These are phyloP conservation scores for Gamsiella multidivaricata DNA, from an alignment of 192 early-diverging fungal genomes.

Conservation along the genomic window DNA sequence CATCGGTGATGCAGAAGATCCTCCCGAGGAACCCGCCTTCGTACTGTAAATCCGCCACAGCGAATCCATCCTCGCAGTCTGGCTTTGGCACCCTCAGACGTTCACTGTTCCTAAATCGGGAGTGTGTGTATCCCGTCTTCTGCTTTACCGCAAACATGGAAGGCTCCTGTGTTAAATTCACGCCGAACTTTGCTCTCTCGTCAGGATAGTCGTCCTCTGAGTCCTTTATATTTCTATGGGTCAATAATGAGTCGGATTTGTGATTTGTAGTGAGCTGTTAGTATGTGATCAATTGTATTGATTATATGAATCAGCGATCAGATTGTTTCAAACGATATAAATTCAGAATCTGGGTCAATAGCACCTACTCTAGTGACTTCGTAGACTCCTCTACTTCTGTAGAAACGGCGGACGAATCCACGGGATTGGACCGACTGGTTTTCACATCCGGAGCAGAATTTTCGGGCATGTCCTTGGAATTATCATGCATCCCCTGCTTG, in stretches of 20 bases:
- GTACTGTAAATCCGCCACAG: constrained; percentile 58
- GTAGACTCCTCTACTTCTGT: too few relatives aligned
- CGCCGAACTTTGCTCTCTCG: constrained; percentile 41
- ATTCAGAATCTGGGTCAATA: too few relatives aligned
- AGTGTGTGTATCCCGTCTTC: constrained; percentile 67
- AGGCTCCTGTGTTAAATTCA: constrained; percentile 51
- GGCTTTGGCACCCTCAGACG: constrained; percentile 60
- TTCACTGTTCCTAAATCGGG: constrained; percentile 59
- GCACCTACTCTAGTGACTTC: too few relatives aligned
- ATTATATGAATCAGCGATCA: too few relatives aligned
- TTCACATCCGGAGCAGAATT: too few relatives aligned
- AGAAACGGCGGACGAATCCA: too few relatives aligned
- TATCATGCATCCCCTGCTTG: too few relatives aligned
- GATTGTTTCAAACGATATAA: too few relatives aligned
- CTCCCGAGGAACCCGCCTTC: constrained; percentile 54
- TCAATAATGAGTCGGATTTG: not conserved
- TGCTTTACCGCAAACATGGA: constrained; percentile 65
- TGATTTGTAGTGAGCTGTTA: too few relatives aligned
- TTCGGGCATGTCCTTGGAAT: too few relatives aligned
- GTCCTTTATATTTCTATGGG: constrained; percentile 13
- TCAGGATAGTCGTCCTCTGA: constrained; percentile 42
- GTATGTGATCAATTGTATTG: too few relatives aligned
- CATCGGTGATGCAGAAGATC: constrained; percentile 66
- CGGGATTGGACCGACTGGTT: too few relatives aligned
- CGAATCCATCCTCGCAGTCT: constrained; percentile 66